phyloP scores from a whole-genome alignment of 805 yeast species.

The Candida maris region DNA sequence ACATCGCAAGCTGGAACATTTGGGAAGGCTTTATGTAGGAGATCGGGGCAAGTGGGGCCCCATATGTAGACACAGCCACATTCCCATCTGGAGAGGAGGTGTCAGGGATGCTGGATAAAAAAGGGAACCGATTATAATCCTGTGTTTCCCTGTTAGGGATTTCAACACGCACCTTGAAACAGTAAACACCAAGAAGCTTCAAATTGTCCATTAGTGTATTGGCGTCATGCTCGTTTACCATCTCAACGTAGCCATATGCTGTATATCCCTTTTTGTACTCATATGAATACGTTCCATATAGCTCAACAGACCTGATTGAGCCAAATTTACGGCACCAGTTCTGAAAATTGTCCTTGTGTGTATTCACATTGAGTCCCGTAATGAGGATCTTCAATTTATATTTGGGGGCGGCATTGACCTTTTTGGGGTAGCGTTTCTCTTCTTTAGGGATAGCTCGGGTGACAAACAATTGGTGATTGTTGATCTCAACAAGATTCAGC shows the following conservation, averaged over 20 bases:
- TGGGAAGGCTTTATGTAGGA: constrained; percentile 29
- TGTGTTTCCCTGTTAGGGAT: constrained; percentile 16
- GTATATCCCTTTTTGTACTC: constrained; percentile 12
- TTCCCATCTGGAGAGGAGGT: background rate
- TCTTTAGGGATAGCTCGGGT: constrained; percentile 34
- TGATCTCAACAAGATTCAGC: constrained; percentile 27
- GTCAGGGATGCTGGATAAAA: background rate
- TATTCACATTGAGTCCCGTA: constrained; percentile 23
- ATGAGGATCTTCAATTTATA: constrained; percentile 25
- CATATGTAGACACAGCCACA: no score
- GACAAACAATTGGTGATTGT: constrained; percentile 28
- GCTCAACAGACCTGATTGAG: constrained; percentile 25
- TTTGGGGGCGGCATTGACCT: constrained; percentile 15
- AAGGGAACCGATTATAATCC: constrained; percentile 7
- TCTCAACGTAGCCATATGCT: constrained; percentile 32
- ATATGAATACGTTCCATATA: constrained; percentile 22
- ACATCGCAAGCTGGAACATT: constrained; percentile 25
- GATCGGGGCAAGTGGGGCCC: constrained; percentile 6
- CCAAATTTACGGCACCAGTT: constrained; percentile 25
- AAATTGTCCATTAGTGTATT: constrained; percentile 22
- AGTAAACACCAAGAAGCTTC: constrained; percentile 20
- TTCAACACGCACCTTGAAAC: constrained; percentile 30
- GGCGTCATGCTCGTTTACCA: constrained; percentile 24
- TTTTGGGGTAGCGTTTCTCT: constrained; percentile 25
- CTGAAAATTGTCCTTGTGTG: constrained; percentile 21